phyloP scores from a whole-genome alignment of 768 basidiomycete genomes.

The Boletus huronensis region DNA sequence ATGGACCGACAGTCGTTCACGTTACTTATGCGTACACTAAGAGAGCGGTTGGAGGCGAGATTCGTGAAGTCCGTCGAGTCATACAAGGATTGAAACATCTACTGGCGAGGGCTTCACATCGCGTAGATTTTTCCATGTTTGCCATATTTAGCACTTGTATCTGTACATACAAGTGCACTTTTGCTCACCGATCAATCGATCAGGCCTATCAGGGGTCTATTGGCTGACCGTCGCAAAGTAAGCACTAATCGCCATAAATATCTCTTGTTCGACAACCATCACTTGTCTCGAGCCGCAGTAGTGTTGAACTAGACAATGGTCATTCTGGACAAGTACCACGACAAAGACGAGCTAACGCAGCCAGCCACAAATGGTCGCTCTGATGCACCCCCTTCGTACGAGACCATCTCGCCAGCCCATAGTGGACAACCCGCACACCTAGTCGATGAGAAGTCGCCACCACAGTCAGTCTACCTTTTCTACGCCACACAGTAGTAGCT shows the following conservation, averaged over 20 bases:
- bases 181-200: constrained; percentile 49
- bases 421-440: neutral
- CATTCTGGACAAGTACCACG: constrained; percentile 19
- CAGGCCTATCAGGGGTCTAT: no score
- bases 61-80: constrained; percentile 7
- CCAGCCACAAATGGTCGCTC: neutral
- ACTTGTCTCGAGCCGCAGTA: neutral
- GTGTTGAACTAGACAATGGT: constrained; percentile 11
- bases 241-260: neutral
- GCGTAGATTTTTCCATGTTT: neutral
- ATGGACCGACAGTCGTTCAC: constrained; percentile 4
- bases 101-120: constrained; percentile 3
- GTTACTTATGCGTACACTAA: constrained; percentile 15
- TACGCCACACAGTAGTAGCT: neutral
- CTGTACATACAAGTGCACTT: constrained; percentile 26
- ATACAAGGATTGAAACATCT: constrained; percentile 14
- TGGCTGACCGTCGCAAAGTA: neutral
- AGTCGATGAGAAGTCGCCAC: constrained; percentile 13
- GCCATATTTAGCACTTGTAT: neutral
- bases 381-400: constrained; percentile 28
- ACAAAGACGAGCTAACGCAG: constrained; percentile 5
- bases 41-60: constrained; percentile 14
- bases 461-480: neutral
- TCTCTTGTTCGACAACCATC: neutral
- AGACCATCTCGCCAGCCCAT: constrained; percentile 7